A percentile compares a stretch with the other conserved stretches of the same genome.
These are phyloP conservation scores for Ambrosia artemisiifolia DNA, from an alignment of 129 eudicot genomes.

Conservation along the genomic window DNA sequence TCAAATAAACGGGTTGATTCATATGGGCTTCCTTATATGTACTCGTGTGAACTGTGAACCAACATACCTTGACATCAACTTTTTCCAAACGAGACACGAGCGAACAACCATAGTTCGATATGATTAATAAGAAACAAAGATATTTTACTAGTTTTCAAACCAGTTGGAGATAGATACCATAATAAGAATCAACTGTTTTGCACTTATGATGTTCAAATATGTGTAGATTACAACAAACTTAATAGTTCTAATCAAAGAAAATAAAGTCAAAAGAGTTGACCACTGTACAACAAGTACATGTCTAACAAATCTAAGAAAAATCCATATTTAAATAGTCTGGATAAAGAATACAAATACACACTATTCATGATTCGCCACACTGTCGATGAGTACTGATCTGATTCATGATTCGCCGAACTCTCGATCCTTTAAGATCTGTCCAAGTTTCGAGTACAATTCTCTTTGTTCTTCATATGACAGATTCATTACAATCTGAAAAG, in stretches of 20 bases:
- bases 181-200: not conserved
- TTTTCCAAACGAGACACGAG: no score
- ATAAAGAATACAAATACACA: not conserved
- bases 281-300: constrained; percentile 29
- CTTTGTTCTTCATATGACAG: constrained; percentile 76
- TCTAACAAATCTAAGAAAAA: constrained; percentile 6
- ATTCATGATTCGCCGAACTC: constrained; percentile 44
- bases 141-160: no score
- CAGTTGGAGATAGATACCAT: not conserved
- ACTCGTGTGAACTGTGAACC: no score
- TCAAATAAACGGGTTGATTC: no score
- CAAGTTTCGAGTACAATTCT: constrained; percentile 63
- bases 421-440: constrained; percentile 59
- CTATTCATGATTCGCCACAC: constrained; percentile 49
- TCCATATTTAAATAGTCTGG: constrained; percentile 7
- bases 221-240: constrained; percentile 19
- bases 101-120: no score
- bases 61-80: no score
- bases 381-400: constrained; percentile 53
- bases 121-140: no score
- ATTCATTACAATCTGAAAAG: constrained; percentile 61
- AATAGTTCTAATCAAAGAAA: constrained; percentile 2
- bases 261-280: constrained; percentile 9
- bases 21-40: no score
- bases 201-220: constrained; percentile 12